Base-by-base conservation (phyloP, 345 rosid species). In the Nasturtium officinale region DNA sequence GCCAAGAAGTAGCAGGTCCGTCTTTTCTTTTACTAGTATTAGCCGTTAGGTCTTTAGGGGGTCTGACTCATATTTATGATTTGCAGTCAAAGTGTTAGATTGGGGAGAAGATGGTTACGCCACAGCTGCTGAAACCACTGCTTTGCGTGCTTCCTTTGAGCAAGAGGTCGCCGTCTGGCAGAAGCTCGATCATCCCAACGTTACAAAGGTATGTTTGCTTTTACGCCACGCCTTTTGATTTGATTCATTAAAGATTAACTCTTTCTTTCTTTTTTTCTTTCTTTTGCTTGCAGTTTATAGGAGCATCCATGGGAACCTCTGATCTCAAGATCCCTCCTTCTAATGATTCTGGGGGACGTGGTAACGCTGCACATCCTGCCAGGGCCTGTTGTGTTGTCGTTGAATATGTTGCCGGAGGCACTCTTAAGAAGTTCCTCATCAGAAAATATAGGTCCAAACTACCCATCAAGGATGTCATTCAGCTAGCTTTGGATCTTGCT, bases 141-240 rank as follows among this genome's bases (percentile, higher is more conserved):
- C 87, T 52, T 74, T 90, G 6, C 84, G 94, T 71, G 61, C 89
- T 70, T 85, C 96, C 77, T 90, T 90, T 65, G 85, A 64, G 69
- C 89, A 90, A 82, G 96, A 90, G 82, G 96, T 90, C 67, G 93
- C 90, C 68, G 94, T 90, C 71, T 90, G 96, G 94, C 87, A 90
- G 78, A 90, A 90, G 83, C 94, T 90, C 73, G 87, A 86, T 85
- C 89, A 90, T 76, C 89, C 87, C 52, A 90, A 90, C 66, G 94
- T 90, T 28, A 88, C 96, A 11, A 90, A 85, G 83, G 96, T 88
- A 26, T 52, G 10, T 23, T 9, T 21, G 51, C 71, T 10, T 74
- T 61, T 30, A 42, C 50, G 9, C 28, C 48, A 35, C 2, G 6
- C 45, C 9, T 50, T 9, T 28, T 9, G 20, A 16, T 45, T 40